Base-by-base conservation (phyloP, 805 yeast species). In the Saccharomycopsis fibuligera region DNA sequence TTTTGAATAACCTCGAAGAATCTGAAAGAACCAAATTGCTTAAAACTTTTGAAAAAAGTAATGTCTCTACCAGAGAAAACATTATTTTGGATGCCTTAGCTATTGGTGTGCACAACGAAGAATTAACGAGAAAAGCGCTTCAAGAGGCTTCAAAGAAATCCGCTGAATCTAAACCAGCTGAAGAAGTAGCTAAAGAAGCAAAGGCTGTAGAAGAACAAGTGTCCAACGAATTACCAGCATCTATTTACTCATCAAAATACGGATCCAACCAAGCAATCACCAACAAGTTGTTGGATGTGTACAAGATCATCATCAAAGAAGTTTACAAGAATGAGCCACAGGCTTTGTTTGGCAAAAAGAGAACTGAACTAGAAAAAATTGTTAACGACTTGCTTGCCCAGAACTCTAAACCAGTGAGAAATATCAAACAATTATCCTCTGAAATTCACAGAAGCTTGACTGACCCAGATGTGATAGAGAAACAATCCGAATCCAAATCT, bases 1-100 rank as follows among this genome's bases (percentile, higher is more conserved):
- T 43, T 23, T 10, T 44, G 24, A 14, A 51, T 30, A 19, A 41
- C 22, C 25, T 46, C 16, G 24, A 33, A 70, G 49, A 67, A 67
- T 52, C 66, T 67, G 57, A 45, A 55, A 36, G 51, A 41, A 49
- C 23, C 61, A 54, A 61, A 69, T 25, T 45, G 35, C 57, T 63
- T 39, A 56, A 62, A 51, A 56, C 58, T 24, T 62, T 55, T 60
- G 74, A 71, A 63, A 66, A 66, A 41, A 59, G 51, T 48, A 60
- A 74, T 31, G 68, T 70, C 47, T 59, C 75, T 74, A 75, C 63
- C 67, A 53, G 46, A 47, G 48, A 56, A 61, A 38, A 73, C 16
- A 49, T 49, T 41, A 44, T 51, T 9, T 22, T 39, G 21, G 54
- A 55, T 40, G 54, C 50, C 16, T 38, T 47, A n/a, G 29, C 59